Evolutionary conservation across 2,329 filamentous ascomycete genomes (phyloP).

Genomic region (Fusarium sp.): DNA sequence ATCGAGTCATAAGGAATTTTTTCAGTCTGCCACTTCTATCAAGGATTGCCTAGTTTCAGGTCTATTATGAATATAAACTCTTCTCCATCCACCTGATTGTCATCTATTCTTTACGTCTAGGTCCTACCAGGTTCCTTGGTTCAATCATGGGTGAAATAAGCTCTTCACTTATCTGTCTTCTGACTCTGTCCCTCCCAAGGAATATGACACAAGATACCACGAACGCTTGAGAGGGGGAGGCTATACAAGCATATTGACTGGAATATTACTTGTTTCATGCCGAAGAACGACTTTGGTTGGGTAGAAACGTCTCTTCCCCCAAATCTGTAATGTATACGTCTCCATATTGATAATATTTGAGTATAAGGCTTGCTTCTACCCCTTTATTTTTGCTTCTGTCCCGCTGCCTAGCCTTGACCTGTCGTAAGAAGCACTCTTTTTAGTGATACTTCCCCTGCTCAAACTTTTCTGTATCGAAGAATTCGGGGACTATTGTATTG

Average conservation of each 20-base stretch:
- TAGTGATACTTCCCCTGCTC: conserved; percentile 69
- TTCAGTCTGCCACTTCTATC: not conserved
- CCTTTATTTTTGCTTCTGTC: not conserved
- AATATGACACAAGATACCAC: not conserved
- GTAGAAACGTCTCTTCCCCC: not conserved
- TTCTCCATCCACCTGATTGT: not conserved
- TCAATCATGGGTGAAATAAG: not conserved
- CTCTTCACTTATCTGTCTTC: not conserved
- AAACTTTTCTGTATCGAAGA: conserved; percentile 86
- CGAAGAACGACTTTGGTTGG: not conserved
- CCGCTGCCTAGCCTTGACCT: not conserved
- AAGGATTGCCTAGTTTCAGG: not conserved
- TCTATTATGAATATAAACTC: not conserved
- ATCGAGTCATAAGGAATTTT: not conserved
- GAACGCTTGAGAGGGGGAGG: not conserved
- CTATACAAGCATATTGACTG: not conserved
- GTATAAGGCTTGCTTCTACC: not conserved
- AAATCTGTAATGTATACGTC: not conserved
- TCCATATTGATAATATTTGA: not conserved
- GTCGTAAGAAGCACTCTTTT: not conserved
- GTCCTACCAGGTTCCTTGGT: not conserved
- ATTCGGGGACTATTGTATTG: conserved; percentile 82
- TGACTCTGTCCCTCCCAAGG: not conserved
- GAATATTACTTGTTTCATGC: not conserved
- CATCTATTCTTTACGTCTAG: not conserved